Conservation (phyloP, 176 grass and related monocot species). For the Cymbopogon citratus region DNA sequence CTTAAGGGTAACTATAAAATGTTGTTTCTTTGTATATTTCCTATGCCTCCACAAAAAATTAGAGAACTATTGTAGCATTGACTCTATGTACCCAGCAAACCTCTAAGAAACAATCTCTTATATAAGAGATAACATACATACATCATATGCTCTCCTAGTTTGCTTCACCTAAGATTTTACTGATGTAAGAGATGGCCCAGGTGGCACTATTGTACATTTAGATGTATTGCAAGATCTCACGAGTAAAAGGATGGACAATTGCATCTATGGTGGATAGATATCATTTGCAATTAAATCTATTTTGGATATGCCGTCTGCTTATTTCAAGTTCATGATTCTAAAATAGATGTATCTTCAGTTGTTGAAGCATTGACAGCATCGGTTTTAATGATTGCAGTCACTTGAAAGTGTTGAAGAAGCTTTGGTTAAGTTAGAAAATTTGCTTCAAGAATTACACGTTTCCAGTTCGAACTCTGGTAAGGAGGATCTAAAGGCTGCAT, state of each 20-base stretch:
- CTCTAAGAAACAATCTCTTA: neutral
- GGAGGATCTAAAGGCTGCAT: conserved; percentile 84
- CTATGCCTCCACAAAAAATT: neutral
- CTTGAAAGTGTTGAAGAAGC: conserved; percentile 97
- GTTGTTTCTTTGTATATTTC: neutral
- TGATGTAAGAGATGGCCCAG: neutral
- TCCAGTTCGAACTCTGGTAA: conserved; percentile 80
- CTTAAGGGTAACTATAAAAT: neutral
- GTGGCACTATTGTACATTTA: neutral
- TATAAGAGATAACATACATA: neutral
- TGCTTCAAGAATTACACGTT: conserved; percentile 92
- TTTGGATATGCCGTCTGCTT: conserved; percentile 1
- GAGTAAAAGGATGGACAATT: neutral
- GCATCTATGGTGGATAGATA: neutral
- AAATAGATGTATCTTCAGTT: conserved; percentile 6
- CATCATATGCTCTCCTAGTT: neutral
- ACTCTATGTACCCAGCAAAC: neutral
- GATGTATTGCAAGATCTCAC: conserved; percentile 7
- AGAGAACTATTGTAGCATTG: neutral
- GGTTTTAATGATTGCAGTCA: conserved; percentile 57
- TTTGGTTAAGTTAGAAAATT: conserved; percentile 86
- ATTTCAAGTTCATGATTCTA: conserved; percentile 13
- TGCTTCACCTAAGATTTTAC: neutral
- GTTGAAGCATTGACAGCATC: conserved; percentile 10
- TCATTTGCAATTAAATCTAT: conserved; percentile 7